phyloP scores from a whole-genome alignment of 2,329 filamentous ascomycete species.

The Aspergillus aculeatus region DNA sequence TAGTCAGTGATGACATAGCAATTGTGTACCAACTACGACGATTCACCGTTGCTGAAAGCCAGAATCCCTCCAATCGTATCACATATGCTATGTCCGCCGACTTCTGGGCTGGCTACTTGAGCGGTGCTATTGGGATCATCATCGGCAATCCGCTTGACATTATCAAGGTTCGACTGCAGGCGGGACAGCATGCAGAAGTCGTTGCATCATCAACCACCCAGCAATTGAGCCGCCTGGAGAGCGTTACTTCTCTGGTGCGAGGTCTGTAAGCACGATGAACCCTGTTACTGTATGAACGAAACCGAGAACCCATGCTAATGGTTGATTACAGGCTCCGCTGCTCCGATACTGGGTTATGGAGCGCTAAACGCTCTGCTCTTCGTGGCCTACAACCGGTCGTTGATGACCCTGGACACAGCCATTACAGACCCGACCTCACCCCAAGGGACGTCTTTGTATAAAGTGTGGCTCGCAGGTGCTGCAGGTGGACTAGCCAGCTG shows the following conservation, averaged over 20 bases:
- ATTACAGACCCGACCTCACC: conserved; percentile 46
- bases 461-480: conserved; percentile 77
- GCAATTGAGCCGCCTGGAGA: conserved; percentile 35
- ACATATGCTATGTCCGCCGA: conserved; percentile 69
- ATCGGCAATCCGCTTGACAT: conserved; percentile 85
- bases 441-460: conserved; percentile 54
- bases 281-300: background rate
- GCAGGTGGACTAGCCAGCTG: conserved; percentile 81
- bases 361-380: conserved; percentile 89
- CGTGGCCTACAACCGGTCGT: conserved; percentile 83
- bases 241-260: conserved; percentile 38
- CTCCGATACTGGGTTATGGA: conserved; percentile 85
- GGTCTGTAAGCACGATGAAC: conserved; percentile 25
- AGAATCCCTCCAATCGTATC: background rate
- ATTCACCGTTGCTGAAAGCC: background rate
- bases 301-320: conserved; percentile 9
- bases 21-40: background rate
- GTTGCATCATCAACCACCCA: conserved; percentile 21
- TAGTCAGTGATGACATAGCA: background rate
- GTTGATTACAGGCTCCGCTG: conserved; percentile 64
- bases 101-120: conserved; percentile 91
- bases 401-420: conserved; percentile 56
- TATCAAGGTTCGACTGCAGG: conserved; percentile 78
- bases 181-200: conserved; percentile 43
- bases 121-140: conserved; percentile 79